Base-by-base conservation (phyloP, 2,329 filamentous ascomycete genomes). In the Fusarium poae region DNA sequence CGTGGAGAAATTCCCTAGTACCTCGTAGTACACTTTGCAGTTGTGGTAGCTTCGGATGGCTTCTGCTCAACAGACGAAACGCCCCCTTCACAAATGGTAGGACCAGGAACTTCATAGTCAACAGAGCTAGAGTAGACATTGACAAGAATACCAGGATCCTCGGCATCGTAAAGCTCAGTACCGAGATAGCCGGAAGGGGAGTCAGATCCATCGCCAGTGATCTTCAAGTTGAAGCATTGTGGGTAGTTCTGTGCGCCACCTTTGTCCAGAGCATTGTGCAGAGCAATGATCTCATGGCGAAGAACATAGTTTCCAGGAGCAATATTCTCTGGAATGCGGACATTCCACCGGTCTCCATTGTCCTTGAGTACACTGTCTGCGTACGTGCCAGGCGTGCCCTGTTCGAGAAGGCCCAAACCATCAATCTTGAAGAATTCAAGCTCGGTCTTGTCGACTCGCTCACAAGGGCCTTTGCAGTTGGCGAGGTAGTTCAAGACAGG, bases 221-320 rank as follows among this genome's bases (percentile, higher is more conserved):
- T 78, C 70, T 82, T 78, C 50, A 86, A 74, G 67, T 85, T 85
- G 61, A 85, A 77, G 72, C 85, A 87, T 76, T 85, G 82, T 13
- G 85, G 84, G 68, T 87, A 86, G 62, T 81, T 80, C 75, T 87
- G 84, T 3, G 84, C 84, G 46, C 81, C 81, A 8, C 78, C 70
- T 30, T 70, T 52, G 39, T 82, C 77, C 5, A 71, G 77, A 18
- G 84, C 83, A 34, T 77, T 79, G 76, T 87, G 85, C 7, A 87
- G 81, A 21, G 82, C 84, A 57, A 87, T 85, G 63, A 86, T 85
- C 72, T 87, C 85, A 70, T 86, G 83, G 10, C 85, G 83, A 37
- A 87, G 79, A 48, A 87, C 84, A 62, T 87, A 87, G 76, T 86
- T 85, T 2, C 85, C 84, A 8, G 83, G 72, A 1, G 78, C 80